These are phyloP conservation scores for Colletotrichum gloeosporioides DNA, from an alignment of 2,329 filamentous ascomycete genomes.

Conservation along the genomic window DNA sequence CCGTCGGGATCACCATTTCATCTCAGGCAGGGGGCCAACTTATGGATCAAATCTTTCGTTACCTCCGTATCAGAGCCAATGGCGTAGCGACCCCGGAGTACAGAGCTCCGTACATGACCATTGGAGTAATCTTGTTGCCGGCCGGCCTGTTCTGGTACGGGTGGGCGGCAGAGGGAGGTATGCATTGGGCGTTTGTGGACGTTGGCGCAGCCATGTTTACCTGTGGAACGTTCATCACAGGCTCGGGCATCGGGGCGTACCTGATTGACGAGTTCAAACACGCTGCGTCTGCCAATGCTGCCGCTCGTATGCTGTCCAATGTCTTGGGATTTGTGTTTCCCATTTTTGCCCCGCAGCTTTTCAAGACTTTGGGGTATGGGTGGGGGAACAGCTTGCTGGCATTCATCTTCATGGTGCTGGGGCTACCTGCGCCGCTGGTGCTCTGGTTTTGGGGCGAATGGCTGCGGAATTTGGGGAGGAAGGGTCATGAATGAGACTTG, in stretches of 20 bases:
- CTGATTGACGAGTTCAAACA: slow-evolving; percentile 54
- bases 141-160: slow-evolving; percentile 63
- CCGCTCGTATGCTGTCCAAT: slow-evolving; percentile 57
- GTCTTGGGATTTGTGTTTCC: slow-evolving; percentile 61
- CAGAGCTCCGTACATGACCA: slow-evolving; percentile 58
- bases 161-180: slow-evolving; percentile 56
- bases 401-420: slow-evolving; percentile 38
- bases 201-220: slow-evolving; percentile 61
- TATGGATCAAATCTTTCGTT: slow-evolving; percentile 43
- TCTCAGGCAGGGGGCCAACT: slow-evolving; percentile 38
- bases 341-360: slow-evolving; percentile 53
- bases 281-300: slow-evolving; percentile 48
- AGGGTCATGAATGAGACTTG: background rate
- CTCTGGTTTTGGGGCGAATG: background rate
- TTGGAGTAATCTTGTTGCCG: slow-evolving; percentile 57
- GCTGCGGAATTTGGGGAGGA: background rate
- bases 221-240: slow-evolving; percentile 56
- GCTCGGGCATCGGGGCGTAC: slow-evolving; percentile 60
- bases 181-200: slow-evolving; percentile 63
- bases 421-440: background rate
- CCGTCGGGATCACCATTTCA: slow-evolving; percentile 45
- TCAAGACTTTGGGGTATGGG: slow-evolving; percentile 41
- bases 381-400: slow-evolving; percentile 47
- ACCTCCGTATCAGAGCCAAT: background rate
- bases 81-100: slow-evolving; percentile 45